phyloP scores from a whole-genome alignment of 495 filamentous ascomycete genomes.

The Podospora appendiculata region DNA sequence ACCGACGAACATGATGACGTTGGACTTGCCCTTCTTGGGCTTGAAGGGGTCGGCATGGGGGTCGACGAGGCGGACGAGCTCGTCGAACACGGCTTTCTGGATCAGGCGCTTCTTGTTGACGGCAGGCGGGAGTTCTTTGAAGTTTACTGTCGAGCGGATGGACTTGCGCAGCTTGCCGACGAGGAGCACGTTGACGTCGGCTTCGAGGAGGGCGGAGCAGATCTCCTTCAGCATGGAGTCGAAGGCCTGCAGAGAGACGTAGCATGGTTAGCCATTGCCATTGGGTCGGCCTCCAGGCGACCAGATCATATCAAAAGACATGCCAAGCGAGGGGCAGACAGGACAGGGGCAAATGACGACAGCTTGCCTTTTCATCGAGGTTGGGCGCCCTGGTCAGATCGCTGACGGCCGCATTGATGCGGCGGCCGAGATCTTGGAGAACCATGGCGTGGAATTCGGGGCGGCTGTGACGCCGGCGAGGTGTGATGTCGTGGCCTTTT shows the following conservation, averaged over 20 bases:
- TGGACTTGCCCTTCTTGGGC: conserved; percentile 90
- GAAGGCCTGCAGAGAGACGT: conserved; percentile 60
- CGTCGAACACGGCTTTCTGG: conserved; percentile 96
- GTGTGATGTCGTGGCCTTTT: not conserved
- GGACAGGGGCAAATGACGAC: not conserved
- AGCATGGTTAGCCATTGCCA: too few species aligned
- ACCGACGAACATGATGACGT: conserved; percentile 99
- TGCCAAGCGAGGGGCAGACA: not conserved
- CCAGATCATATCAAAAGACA: too few species aligned
- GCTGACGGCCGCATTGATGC: conserved; percentile 92
- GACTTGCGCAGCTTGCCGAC: conserved; percentile 88
- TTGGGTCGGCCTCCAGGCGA: too few species aligned
- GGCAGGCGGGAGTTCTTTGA: conserved; percentile 77
- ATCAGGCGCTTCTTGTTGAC: conserved; percentile 98
- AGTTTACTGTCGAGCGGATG: conserved; percentile 84
- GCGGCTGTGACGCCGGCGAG: conserved; percentile 7
- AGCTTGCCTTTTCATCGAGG: conserved; percentile 84
- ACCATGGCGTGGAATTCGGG: conserved; percentile 59
- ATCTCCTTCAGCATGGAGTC: conserved; percentile 98
- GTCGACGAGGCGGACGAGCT: conserved; percentile 90
- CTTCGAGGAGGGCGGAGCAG: conserved; percentile 83
- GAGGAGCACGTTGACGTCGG: conserved; percentile 94
- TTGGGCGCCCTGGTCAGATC: conserved; percentile 87
- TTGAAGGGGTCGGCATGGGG: conserved; percentile 94
- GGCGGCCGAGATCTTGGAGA: conserved; percentile 95